These are phyloP conservation scores for Globisporangium carolinianum DNA, from an alignment of 352 stramenopile genomes.

Conservation along the genomic window DNA sequence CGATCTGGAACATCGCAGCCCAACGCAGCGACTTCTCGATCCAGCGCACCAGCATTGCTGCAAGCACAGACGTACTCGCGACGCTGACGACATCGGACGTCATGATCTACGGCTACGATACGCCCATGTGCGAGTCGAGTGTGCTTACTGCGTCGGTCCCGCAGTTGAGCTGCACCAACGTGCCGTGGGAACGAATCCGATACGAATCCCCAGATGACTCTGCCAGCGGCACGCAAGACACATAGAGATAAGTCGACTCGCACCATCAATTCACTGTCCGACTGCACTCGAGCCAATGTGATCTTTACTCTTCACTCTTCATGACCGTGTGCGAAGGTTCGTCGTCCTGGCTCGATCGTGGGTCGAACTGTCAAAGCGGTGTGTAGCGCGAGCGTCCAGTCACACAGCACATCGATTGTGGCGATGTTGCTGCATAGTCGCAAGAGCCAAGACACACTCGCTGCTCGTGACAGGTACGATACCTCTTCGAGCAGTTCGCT, in stretches of 20 bases:
- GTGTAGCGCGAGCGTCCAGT: background rate
- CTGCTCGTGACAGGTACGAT: background rate
- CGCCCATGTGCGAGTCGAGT: conserved; percentile 1
- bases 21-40: conserved; percentile 5
- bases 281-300: no score
- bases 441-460: background rate
- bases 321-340: no score
- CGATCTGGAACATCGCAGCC: conserved; percentile 2
- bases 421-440: background rate
- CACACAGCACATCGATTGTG: background rate
- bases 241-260: no score
- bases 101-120: conserved; percentile 2
- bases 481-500: conserved; percentile 28
- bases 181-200: background rate
- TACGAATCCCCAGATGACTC: no score
- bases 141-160: background rate
- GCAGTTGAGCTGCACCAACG: background rate
- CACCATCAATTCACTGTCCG: no score
- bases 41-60: conserved; percentile 4
- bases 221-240: no score
- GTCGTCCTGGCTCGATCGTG: no score
- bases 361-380: conserved; percentile 2
- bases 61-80: background rate
- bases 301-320: no score
- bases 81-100: background rate